Evolutionary conservation across 1,284 basidiomycete species (phyloP), one percentile per base, ranked within the genome.

Genomic region (Fomitopsis betulina): DNA sequence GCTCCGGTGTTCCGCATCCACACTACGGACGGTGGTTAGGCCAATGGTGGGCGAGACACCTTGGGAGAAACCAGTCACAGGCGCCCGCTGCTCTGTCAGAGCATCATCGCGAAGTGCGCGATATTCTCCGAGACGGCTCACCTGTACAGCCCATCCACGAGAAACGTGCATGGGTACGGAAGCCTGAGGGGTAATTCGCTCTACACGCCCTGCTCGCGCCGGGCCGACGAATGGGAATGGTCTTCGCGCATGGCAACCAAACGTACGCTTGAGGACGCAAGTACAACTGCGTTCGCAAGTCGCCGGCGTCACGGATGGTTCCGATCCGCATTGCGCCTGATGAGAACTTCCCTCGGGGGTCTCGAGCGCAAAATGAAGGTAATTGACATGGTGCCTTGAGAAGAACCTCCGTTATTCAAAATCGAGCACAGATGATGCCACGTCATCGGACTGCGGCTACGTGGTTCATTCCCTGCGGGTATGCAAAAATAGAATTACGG

Each of bases 1-100:
- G 17, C 12, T n/a, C 30, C 49, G 33, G 49, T 51, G 32, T 51
- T 51, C 49, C 49, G 39, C 23, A 30, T 21, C 5, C 50, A 27
- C 23, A 42, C 56, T 53, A 37, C 35, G 35, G 51, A 47, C 56
- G 38, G 32, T 35, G 49, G 19, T 39, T 42, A 30, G 32, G 38
- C 40, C n/a, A 33, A 27, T 38, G 56, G 30, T 12, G 21, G 21
- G 53, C 42, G 45, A 42, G 56, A 51, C 23, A 51, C 49, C 47
- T 39, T 53, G 50, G 42, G 56, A 53, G 23, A 37, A 38, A 32
- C 21, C n/a, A 25, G 32, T n/a, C 32, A 6, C 37, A 45, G 51
- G 51, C 50, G 25, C 51, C 50, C 55, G 38, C 56, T 53, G 56
- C 56, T 57, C 39, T 56, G 55, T 56, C 55, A 56, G 33, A 40